Evolutionary conservation across 352 stramenopile genomes (phyloP), one percentile per base, ranked within the genome.

Genomic region (Pythium dissimile): DNA sequence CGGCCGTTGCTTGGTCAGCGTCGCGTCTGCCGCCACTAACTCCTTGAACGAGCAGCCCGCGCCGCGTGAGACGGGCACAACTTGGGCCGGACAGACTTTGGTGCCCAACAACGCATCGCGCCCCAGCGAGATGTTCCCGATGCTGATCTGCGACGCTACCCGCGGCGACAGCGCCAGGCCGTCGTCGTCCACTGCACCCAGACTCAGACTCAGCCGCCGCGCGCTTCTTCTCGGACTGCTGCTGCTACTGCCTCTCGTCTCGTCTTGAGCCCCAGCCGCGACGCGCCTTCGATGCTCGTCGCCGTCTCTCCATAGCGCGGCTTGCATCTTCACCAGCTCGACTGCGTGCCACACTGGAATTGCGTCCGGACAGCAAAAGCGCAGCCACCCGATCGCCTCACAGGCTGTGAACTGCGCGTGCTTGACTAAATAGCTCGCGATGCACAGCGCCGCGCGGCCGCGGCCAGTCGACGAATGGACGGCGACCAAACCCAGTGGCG

Each of bases 381-480:
- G 83, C 48, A 98, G 86, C 92, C 95, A 99, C 0, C 85, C 94
- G 58, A 99, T 96, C 5, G 82, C 92, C 75, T 99, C 96, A 6
- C 78, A 76, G 0, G 96, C 94, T 0, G 94, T 98, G 43, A 99
- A 95, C 28, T 69, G 67, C 32, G 88, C 94, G 60, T 99, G 96
- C 67, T 99, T 99, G 94, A 99, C 99, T 30, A 99, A 67, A 66
- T 98, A 99, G 48, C 92, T 97, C 7, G 92, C 96, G 32, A 99
- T 98, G 65, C 93, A 98, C 0, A 94, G 98, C 1, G 91, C 95
- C 0, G 96, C 98, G 6, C 90, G 79, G 13, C 94, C 94, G 2
- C 98, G 71, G 0, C 89, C 47, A 2, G 54, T 49, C 7, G 97
- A 39, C 82, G 86, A 98, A 71, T 98, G 92, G 2, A 91, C 67